Evolutionary conservation across 2,329 filamentous ascomycete genomes (phyloP), one percentile per base, ranked within the genome.

Genomic region (Sporothrix euskadiensis): DNA sequence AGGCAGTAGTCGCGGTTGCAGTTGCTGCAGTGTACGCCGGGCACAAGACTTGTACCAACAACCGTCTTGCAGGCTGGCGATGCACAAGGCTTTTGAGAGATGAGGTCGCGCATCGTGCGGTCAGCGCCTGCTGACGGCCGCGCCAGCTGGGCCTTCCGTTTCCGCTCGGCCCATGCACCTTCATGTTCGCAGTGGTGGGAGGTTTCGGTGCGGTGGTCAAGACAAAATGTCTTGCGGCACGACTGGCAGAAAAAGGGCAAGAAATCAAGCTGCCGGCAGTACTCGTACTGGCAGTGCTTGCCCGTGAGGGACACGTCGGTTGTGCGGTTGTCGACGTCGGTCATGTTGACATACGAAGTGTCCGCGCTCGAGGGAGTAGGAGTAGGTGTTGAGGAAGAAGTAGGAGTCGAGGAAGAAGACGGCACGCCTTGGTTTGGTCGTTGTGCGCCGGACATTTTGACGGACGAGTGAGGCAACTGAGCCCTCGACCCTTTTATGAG

Each of bases 251-350:
- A 88, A 82, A 98, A 98, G 4, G 96, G 96, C 4, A 99, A 89
- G 82, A 99, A 98, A 83, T 98, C 96, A 75, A 98, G 92, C 80
- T 96, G 92, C 81, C 94, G 92, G 86, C 96, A 99, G 86, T 94
- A 97, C 76, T 91, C 86, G 83, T 92, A 91, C 82, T 98, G 90
- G 87, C 96, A 99, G 85, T 98, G 94, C 75, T 89, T 89, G 82
- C 96, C 96, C 78, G 98, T 91, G 32, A 94, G 88, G 78, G 93
- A 91, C 66, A 94, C 91, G 41, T 77, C 76, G 14, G 83, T 98
- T 94, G 73, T 74, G 74, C 70, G 75, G 49, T 59, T 73, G 80
- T 87, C 80, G 74, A 83, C 87, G 79, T 89, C 88, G 65, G 91
- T 86, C 91, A 94, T 94, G 75, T 87, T 88, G 81, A 90, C 87